A percentile compares a stretch with the other conserved stretches of the same genome.
Conservation (phyloP, 2,329 filamentous ascomycete genomes). For the Fusarium sp. region DNA sequence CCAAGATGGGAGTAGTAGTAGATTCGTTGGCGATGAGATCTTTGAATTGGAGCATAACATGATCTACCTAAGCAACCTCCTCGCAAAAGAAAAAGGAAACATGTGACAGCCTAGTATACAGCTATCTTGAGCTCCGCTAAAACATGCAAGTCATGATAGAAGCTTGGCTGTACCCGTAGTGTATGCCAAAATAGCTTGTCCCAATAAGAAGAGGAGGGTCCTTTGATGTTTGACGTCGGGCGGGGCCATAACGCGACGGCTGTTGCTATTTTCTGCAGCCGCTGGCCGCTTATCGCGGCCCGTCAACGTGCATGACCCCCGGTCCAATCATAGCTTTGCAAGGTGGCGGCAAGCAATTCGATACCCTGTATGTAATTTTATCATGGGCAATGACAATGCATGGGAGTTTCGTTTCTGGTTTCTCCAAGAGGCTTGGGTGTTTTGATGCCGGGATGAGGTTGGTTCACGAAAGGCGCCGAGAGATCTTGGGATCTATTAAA, state of each 20-base stretch:
- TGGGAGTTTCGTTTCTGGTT: conserved; percentile 37
- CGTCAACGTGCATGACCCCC: conserved; percentile 28
- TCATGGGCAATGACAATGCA: neutral
- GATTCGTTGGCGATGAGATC: conserved; percentile 16
- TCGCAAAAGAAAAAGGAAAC: conserved; percentile 1
- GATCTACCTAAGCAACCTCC: conserved; percentile 34
- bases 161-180: conserved; percentile 16
- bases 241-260: conserved; percentile 21
- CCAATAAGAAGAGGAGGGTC: conserved; percentile 27
- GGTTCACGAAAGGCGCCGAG: conserved; percentile 31
- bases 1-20: conserved; percentile 24
- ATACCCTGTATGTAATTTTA: conserved; percentile 30
- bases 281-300: conserved; percentile 48
- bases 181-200: conserved; percentile 18
- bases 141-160: conserved; percentile 43
- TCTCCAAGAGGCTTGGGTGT: conserved; percentile 28
- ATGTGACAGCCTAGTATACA: conserved; percentile 18
- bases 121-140: conserved; percentile 23
- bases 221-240: conserved; percentile 7
- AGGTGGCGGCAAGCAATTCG: conserved; percentile 12
- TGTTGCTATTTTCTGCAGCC: conserved; percentile 50
- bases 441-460: conserved; percentile 30
- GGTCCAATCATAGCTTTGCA: conserved; percentile 32
- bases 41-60: conserved; percentile 28
- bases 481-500: conserved; percentile 36